A percentile compares a stretch with the other conserved stretches of the same genome.
Evolutionary conservation across 768 basidiomycete species (phyloP).

Genomic region (Coprinellus micaceus): DNA sequence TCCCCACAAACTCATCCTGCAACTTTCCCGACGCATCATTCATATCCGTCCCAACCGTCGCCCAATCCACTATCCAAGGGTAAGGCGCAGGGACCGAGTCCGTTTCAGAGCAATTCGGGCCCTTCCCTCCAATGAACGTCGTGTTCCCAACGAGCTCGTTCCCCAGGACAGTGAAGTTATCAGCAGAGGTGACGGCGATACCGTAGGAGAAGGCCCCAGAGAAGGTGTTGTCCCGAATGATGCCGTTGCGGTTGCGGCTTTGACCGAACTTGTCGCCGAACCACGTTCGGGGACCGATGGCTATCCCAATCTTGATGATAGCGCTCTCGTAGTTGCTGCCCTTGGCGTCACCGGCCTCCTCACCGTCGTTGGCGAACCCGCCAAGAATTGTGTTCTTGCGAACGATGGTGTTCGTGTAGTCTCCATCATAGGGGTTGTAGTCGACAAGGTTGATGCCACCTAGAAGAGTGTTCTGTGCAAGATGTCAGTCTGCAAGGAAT

Average conservation of each 20-base stretch:
- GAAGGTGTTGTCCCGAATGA: conserved; percentile 53
- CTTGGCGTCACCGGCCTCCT: conserved; percentile 35
- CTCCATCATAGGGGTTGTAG: conserved; percentile 60
- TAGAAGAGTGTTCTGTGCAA: conserved; percentile 58
- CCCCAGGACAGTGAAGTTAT: conserved; percentile 62
- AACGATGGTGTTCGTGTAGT: conserved; percentile 63
- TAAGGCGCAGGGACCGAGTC: conserved; percentile 51
- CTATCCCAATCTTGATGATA: conserved; percentile 80
- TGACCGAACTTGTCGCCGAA: conserved; percentile 53
- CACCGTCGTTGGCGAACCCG: conserved; percentile 55
- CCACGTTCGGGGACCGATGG: conserved; percentile 75
- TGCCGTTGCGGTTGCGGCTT: conserved; percentile 52
- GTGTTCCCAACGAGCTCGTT: conserved; percentile 66
- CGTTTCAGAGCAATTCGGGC: conserved; percentile 56
- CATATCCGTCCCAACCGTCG: conserved; percentile 35
- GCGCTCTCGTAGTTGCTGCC: conserved; percentile 58
- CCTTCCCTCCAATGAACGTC: conserved; percentile 67
- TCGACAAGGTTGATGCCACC: conserved; percentile 83
- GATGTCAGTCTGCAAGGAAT: conserved; percentile 5
- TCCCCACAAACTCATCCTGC: conserved; percentile 50
- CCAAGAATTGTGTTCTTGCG: conserved; percentile 65
- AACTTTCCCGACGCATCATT: conserved; percentile 35
- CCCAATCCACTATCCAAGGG: conserved; percentile 56
- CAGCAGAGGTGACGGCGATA: conserved; percentile 60
- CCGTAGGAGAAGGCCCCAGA: conserved; percentile 73